Conservation (phyloP, 441 rosid genomes). For the Pelargonium australe region DNA sequence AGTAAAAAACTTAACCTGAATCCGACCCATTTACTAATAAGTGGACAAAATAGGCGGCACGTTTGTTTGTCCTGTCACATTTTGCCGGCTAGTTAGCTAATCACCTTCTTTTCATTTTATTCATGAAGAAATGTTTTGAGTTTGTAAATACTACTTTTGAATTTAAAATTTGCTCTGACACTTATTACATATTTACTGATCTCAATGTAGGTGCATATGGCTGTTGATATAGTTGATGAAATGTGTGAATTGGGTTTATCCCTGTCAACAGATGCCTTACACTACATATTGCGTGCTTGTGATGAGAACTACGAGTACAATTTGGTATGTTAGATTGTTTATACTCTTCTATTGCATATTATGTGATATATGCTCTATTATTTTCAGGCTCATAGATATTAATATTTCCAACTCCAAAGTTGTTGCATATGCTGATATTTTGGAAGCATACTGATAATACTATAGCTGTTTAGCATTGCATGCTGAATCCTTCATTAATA, state of each 20-base stretch:
- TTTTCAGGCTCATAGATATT: neutral
- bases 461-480: neutral
- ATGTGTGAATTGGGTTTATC: slow-evolving; percentile 51
- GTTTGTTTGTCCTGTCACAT: too few species aligned
- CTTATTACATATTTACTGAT: slow-evolving; percentile 18
- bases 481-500: neutral
- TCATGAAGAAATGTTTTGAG: neutral
- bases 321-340: slow-evolving; percentile 40
- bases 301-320: slow-evolving; percentile 53
- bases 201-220: slow-evolving; percentile 55
- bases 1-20: too few species aligned
- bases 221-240: slow-evolving; percentile 59
- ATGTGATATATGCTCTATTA: neutral
- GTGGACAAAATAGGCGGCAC: too few species aligned
- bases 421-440: neutral
- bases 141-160: slow-evolving; percentile 2
- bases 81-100: too few species aligned
- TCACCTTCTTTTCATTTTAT: neutral
- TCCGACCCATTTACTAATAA: too few species aligned
- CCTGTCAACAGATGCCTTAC: slow-evolving; percentile 38
- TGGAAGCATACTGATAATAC: neutral
- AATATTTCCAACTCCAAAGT: neutral
- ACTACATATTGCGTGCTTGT: slow-evolving; percentile 41
- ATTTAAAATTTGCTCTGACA: neutral
- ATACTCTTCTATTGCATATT: neutral